Evolutionary conservation across 2,329 filamentous ascomycete species (phyloP).

Genomic region (Periconia macrospinosa): DNA sequence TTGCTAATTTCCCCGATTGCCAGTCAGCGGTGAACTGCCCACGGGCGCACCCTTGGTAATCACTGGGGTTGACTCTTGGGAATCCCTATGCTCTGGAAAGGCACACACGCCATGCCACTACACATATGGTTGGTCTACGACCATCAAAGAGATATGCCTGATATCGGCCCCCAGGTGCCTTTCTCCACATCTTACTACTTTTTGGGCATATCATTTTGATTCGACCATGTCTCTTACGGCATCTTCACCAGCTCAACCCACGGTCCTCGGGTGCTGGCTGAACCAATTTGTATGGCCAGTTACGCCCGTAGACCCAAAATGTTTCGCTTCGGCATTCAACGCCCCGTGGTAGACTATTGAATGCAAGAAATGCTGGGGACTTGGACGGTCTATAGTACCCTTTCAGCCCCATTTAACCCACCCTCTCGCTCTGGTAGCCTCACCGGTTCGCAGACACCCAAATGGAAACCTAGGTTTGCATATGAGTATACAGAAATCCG

Average conservation of each 20-base stretch:
- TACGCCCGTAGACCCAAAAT: background rate
- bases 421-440: too few relatives aligned
- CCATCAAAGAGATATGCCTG: background rate
- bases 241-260: background rate
- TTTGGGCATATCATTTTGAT: background rate
- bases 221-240: background rate
- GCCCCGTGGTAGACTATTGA: too few relatives aligned
- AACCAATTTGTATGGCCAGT: background rate
- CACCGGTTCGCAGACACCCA: too few relatives aligned
- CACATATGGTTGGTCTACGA: background rate
- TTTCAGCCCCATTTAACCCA: too few relatives aligned
- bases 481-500: too few relatives aligned
- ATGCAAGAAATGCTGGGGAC: too few relatives aligned
- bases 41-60: background rate
- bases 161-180: background rate
- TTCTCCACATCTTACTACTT: background rate
- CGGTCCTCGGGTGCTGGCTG: background rate
- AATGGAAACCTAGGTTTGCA: too few relatives aligned
- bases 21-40: background rate
- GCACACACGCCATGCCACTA: background rate
- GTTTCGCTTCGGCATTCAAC: too few relatives aligned
- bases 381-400: too few relatives aligned
- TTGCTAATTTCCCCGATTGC: background rate
- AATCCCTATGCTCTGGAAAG: background rate
- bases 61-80: background rate